Conservation (phyloP, 805 yeast genomes). For the Komagataella kurtzmanii region DNA sequence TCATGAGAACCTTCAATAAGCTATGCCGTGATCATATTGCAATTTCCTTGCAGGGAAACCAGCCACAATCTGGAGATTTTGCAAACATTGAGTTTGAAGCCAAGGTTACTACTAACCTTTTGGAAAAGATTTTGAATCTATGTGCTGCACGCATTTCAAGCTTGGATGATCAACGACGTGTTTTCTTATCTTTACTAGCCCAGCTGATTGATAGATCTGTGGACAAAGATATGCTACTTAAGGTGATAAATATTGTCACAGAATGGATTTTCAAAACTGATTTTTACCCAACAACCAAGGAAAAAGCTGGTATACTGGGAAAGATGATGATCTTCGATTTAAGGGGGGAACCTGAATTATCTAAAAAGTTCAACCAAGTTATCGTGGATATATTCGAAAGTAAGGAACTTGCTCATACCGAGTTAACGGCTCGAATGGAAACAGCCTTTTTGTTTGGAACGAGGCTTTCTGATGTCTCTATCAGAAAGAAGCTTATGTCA, state of each 20-base stretch:
- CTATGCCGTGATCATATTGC: conserved; percentile 78
- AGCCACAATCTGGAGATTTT: conserved; percentile 9
- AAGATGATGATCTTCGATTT: conserved; percentile 91
- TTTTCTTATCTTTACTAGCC: conserved; percentile 74
- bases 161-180: conserved; percentile 89
- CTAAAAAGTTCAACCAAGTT: conserved; percentile 72
- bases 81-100: conserved; percentile 50
- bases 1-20: conserved; percentile 82
- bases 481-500: conserved; percentile 66
- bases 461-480: conserved; percentile 58
- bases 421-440: conserved; percentile 87
- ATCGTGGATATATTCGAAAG: conserved; percentile 82
- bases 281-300: conserved; percentile 87
- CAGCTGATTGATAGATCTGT: conserved; percentile 82
- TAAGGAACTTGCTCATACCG: conserved; percentile 65
- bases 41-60: conserved; percentile 34
- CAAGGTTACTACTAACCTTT: conserved; percentile 59
- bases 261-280: conserved; percentile 84
- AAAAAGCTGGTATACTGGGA: conserved; percentile 84
- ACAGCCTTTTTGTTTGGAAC: conserved; percentile 95
- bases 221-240: conserved; percentile 61
- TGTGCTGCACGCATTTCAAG: conserved; percentile 70
- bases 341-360: conserved; percentile 68
- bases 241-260: conserved; percentile 66
- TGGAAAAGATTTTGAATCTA: conserved; percentile 66